A percentile compares a stretch with the other conserved stretches of the same genome.
Conservation (phyloP, 2,329 filamentous ascomycete species). For the Colletotrichum endophyticum region DNA sequence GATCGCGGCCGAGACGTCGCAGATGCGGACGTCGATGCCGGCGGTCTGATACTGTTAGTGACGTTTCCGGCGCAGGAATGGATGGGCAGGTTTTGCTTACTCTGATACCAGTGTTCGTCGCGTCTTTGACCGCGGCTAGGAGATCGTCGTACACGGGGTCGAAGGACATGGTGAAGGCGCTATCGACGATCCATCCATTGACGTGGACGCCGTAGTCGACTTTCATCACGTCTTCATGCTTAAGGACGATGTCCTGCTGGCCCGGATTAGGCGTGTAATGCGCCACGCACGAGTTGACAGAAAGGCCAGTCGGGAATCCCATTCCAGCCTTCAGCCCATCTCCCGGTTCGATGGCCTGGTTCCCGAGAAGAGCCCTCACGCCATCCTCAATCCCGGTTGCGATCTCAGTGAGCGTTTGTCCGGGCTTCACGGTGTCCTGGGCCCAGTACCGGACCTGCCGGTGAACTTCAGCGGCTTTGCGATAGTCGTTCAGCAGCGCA, state of each 20-base stretch:
- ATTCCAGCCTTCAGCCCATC: slow-evolving; percentile 81
- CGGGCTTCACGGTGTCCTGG: slow-evolving; percentile 80
- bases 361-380: slow-evolving; percentile 77
- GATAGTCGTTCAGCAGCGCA: slow-evolving; percentile 81
- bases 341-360: slow-evolving; percentile 77
- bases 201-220: slow-evolving; percentile 84
- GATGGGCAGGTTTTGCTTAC: not conserved
- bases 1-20: slow-evolving; percentile 82
- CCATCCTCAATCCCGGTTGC: slow-evolving; percentile 87
- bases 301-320: slow-evolving; percentile 86
- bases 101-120: slow-evolving; percentile 85
- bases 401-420: slow-evolving; percentile 80
- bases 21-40: slow-evolving; percentile 88
- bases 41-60: slow-evolving; percentile 43
- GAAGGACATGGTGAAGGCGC: slow-evolving; percentile 80
- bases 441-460: slow-evolving; percentile 86
- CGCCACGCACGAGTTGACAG: slow-evolving; percentile 83
- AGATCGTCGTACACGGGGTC: slow-evolving; percentile 78
- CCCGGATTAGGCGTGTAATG: slow-evolving; percentile 89
- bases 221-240: slow-evolving; percentile 79
- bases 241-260: slow-evolving; percentile 73
- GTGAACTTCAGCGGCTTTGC: slow-evolving; percentile 87
- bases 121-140: slow-evolving; percentile 73
- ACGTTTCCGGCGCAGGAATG: not conserved
- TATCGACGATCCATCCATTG: slow-evolving; percentile 81